phyloP scores from a whole-genome alignment of 139 green algal genomes.

The Chlamydomonas eustigma region DNA sequence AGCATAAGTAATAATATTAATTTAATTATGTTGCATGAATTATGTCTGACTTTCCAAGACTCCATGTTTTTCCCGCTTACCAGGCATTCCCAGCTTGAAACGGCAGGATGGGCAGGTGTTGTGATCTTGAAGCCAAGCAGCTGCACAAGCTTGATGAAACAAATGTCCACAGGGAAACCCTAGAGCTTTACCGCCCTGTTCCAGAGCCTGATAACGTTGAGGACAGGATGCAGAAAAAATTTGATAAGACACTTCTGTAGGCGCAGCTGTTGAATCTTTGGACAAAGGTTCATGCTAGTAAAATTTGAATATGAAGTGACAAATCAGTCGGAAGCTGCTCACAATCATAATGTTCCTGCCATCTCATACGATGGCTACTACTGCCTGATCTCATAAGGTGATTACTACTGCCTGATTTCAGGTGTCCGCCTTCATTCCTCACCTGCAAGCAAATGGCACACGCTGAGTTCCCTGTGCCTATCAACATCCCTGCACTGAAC shows the following conservation, averaged over 20 bases:
- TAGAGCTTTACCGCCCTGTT: background rate
- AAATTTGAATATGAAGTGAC: too few relatives aligned
- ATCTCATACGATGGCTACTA: too few relatives aligned
- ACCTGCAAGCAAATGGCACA: background rate
- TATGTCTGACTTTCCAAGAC: background rate
- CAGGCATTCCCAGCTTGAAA: slow-evolving; percentile 11
- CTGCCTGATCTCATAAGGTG: too few relatives aligned
- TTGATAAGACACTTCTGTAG: too few relatives aligned
- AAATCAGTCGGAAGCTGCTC: too few relatives aligned
- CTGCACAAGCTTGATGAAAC: slow-evolving; percentile 27
- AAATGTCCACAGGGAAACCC: slow-evolving; percentile 20
- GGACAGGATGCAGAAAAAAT: too few relatives aligned
- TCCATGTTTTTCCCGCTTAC: background rate
- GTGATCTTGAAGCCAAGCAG: slow-evolving; percentile 15
- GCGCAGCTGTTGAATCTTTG: too few relatives aligned
- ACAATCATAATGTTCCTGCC: too few relatives aligned
- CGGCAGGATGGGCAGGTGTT: slow-evolving; percentile 30
- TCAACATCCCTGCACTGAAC: background rate
- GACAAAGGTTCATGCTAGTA: too few relatives aligned
- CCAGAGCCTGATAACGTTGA: background rate
- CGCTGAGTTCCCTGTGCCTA: background rate
- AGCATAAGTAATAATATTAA: too few relatives aligned
- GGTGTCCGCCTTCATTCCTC: background rate
- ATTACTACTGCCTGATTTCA: background rate
- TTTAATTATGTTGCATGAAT: background rate